Conservation (phyloP, 192 early-diverging fungal genomes). For the Physocladia obscura region DNA sequence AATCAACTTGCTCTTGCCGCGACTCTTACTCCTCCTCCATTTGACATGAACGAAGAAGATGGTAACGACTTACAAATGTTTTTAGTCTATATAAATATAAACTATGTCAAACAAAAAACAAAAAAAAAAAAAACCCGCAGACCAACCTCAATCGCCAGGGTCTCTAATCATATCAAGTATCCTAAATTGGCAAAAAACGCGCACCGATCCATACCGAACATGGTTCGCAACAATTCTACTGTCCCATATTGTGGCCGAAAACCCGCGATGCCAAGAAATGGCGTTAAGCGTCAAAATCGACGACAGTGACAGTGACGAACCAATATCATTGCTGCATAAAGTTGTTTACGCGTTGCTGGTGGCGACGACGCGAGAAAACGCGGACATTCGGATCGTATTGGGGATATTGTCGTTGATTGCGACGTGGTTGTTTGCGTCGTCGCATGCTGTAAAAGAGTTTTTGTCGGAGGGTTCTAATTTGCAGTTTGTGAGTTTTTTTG, state of each 20-base stretch:
- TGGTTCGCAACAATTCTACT: conserved; percentile 90
- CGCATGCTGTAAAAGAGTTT: conserved; percentile 76
- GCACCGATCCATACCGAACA: conserved; percentile 75
- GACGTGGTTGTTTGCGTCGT: conserved; percentile 83
- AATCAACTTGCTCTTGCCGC: conserved; percentile 84
- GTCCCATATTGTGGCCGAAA: conserved; percentile 73
- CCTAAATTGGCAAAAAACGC: conserved; percentile 70
- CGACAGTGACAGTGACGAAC: conserved; percentile 50
- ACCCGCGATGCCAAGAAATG: conserved; percentile 73
- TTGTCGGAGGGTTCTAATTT: conserved; percentile 86
- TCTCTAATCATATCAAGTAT: conserved; percentile 81
- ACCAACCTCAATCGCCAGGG: conserved; percentile 79
- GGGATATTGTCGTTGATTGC: conserved; percentile 79
- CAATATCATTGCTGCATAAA: conserved; percentile 85
- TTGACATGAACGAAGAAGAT: conserved; percentile 64
- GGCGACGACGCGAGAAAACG: conserved; percentile 58
- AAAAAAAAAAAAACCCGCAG: conserved; percentile 31
- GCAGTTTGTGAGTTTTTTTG: conserved; percentile 71
- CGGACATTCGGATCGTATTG: conserved; percentile 71
- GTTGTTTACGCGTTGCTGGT: conserved; percentile 72
- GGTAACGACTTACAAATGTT: conserved; percentile 8
- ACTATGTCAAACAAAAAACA: too few relatives aligned
- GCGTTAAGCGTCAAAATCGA: conserved; percentile 76
- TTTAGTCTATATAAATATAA: background rate
- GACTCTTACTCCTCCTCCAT: conserved; percentile 77